Evolutionary conservation across 495 filamentous ascomycete genomes (phyloP), one percentile per base, ranked within the genome.

Genomic region (Xylaria bambusicola): DNA sequence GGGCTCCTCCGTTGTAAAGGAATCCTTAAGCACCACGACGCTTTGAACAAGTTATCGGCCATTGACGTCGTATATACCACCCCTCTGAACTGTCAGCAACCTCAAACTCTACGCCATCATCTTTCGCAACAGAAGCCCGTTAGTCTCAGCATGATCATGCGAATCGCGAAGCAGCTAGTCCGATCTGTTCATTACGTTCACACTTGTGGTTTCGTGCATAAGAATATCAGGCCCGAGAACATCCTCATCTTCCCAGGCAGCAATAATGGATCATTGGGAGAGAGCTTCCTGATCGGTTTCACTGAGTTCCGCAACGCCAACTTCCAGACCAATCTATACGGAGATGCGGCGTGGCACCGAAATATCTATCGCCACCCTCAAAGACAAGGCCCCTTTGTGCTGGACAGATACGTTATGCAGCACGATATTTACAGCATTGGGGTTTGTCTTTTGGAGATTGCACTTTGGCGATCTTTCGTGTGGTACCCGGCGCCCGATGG

Each of bases 311-410:
- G 84, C 9, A 48, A 50, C 0, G 74, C 67, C 6, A 72, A 78
- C 24, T 76, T 71, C 7, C 33, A 59, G 9, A 81, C 80, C 2
- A 44, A 66, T n/a, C 66, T 62, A 2, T 24, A 38, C 2, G 80
- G 80, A 0, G 79, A 85, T 57, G 46, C 51, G 4, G 61, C 40
- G 8, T 82, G 78, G 79, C 66, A 81, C 33, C 67, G 72, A 29
- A 77, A 84, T 44, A 1, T 87, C 1, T 88, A 88, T 61, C 78
- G 80, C 5, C 84, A 88, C 55, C 85, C 84, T 9, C 52, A 62
- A 1, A 76, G 84, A 12, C 77, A 83, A 41, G 83, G 84, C 5
- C 13, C 63, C 3, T 62, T 52, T 21, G 73, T 72, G 1, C 58
- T 71, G 46, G 73, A 75, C 1, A 33, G 52, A 7, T 86, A 84